Evolutionary conservation across 2,329 filamentous ascomycete species (phyloP), one percentile per base, ranked within the genome.

Genomic region (Helotiales sp.): DNA sequence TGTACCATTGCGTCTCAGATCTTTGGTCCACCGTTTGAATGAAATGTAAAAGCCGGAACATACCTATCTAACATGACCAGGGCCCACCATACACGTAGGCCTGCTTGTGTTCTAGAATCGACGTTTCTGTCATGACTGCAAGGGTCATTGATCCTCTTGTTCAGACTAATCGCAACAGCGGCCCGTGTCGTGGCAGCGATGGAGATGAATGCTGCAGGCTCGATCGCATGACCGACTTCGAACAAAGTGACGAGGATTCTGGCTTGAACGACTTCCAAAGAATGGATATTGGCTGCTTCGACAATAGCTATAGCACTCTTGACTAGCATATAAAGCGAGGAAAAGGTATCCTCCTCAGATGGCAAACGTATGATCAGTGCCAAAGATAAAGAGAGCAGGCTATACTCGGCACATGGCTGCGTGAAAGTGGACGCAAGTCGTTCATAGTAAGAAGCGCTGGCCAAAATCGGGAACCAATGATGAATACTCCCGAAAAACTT

Each of bases 51-150:
- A 29, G n/a, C 19, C n/a, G 22, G 15, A 19, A 9, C 51, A 17
- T 51, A 62, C 62, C 60, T 40, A 36, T 64, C 62, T 12, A 64
- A n/a, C 58, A 64, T 63, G 12, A 61, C 60, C 44, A 64, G 60
- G 33, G 51, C 62, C 62, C 62, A 64, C 60, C 62, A 64, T 2
- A 64, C 60, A 19, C 60, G 53, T 12, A 58, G 38, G 5, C 56
- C 34, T 24, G 59, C 54, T 36, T 60, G 54, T 31, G 19, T 31
- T 10, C 42, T 54, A 6, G 25, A 48, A 44, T 30, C 40, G 3
- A 38, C 3, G 29, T 47, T 33, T 8, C 34, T 25, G 10, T 27
- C 19, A 15, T 53, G 13, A n/a, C 13, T 19, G 13, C 29, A 42
- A 15, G 34, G 24, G 17, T 29, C 31, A 8, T 54, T 52, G 7